Percentiles rank a stretch among this genome's conserved stretches.
Conservation (phyloP, 2,329 filamentous ascomycete species). For the Macrophomina tecta region DNA sequence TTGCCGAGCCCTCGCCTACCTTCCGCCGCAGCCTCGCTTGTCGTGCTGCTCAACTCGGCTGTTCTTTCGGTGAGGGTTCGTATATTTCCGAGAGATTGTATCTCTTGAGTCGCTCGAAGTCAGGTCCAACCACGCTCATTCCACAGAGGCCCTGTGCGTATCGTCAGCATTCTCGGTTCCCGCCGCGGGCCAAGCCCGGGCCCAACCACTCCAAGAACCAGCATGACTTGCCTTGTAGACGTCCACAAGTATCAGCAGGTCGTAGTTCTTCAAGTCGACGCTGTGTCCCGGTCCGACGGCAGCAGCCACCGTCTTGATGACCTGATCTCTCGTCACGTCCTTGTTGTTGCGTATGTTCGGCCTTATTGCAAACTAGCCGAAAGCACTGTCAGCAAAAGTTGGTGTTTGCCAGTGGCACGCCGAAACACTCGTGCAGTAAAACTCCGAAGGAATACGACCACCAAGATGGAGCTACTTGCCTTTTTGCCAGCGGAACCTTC, state of each 20-base stretch:
- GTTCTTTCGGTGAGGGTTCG: constrained; percentile 51
- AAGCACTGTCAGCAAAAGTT: constrained; percentile 9
- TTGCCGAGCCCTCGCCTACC: neutral
- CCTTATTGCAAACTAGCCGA: constrained; percentile 78
- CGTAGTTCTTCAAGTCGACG: constrained; percentile 78
- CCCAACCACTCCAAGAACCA: constrained; percentile 19
- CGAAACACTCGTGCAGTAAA: neutral
- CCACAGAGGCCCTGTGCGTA: constrained; percentile 70
- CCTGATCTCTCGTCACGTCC: constrained; percentile 67
- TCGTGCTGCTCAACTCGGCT: constrained; percentile 30
- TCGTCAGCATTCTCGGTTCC: constrained; percentile 30
- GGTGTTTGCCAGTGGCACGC: constrained; percentile 7
- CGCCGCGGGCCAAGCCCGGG: neutral
- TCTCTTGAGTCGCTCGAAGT: constrained; percentile 76
- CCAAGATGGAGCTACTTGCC: constrained; percentile 48
- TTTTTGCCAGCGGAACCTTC: constrained; percentile 57
- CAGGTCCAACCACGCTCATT: constrained; percentile 76
- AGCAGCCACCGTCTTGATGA: constrained; percentile 74
- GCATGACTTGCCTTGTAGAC: constrained; percentile 71
- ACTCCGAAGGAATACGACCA: neutral
- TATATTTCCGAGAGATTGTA: constrained; percentile 82
- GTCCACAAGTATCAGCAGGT: constrained; percentile 80
- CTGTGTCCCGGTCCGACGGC: constrained; percentile 71
- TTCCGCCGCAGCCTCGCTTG: neutral
- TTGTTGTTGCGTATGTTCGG: constrained; percentile 77